phyloP scores from a whole-genome alignment of 768 basidiomycete genomes.

The Suillus variegatus region DNA sequence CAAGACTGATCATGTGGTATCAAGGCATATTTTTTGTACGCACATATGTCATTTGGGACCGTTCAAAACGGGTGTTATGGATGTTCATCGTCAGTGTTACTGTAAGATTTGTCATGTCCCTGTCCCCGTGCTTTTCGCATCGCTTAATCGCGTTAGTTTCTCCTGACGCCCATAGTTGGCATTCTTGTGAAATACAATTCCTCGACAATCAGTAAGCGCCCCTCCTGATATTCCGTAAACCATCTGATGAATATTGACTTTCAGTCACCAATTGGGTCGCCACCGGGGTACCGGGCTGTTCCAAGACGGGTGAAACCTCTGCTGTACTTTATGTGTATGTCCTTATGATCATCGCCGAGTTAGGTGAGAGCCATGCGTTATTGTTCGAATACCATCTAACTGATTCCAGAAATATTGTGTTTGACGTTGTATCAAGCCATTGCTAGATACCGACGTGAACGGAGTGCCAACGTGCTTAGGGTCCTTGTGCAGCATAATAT shows the following conservation, averaged over 20 bases:
- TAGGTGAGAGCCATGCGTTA: neutral
- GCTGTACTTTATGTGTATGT: constrained; percentile 1
- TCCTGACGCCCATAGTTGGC: neutral
- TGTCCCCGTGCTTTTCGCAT: neutral
- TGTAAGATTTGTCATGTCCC: neutral
- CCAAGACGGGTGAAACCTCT: neutral
- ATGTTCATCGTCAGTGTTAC: neutral
- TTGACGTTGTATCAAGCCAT: neutral
- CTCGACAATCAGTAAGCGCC: neutral
- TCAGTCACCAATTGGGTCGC: neutral
- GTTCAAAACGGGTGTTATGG: neutral
- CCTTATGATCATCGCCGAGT: neutral
- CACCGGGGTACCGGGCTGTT: neutral
- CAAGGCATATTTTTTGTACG: constrained; percentile 9
- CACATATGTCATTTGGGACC: constrained; percentile 8
- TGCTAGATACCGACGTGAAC: neutral
- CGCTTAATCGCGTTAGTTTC: neutral
- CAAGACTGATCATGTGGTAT: neutral
- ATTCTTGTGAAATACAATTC: neutral
- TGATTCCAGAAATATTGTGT: neutral
- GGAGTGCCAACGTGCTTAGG: neutral
- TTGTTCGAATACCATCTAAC: neutral
- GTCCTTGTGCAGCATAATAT: neutral
- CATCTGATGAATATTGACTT: neutral
- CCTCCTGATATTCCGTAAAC: neutral